Evolutionary conservation across 2,329 filamentous ascomycete species (phyloP), one percentile per base, ranked within the genome.

Genomic region (Paramyrothecium roridum): DNA sequence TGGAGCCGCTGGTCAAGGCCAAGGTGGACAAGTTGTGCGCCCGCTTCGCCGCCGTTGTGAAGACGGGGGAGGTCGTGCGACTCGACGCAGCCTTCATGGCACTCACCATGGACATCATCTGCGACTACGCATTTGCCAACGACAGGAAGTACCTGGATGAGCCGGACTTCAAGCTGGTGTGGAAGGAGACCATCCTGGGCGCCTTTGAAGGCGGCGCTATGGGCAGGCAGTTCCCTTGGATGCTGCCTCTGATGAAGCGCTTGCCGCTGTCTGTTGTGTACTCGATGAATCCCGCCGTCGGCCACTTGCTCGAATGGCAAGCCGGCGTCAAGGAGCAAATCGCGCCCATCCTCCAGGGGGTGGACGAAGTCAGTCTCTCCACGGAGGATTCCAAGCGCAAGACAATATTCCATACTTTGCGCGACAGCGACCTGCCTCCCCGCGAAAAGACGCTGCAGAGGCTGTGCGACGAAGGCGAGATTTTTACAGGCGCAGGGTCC

Each of bases 1-100:
- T 77, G 2, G 67, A 73, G 59, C 73, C 59, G 57, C 69, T 70
- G 49, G 70, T 79, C 13, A 58, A 68, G 8, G 57, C 64, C 2
- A 71, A 62, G 21, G 56, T 69, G 2, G 59, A 68, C 12, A 66
- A 65, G 52, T 57, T 74, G 16, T 66, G 58, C 20, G 48, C 50
- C 3, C 56, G 64, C 11, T 51, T 63, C 33, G 52, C 59, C 8
- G 59, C 54, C 3, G 59, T 55, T 52, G 50, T 58, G n/a, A 48
- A 43, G 10, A 17, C 20, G 17, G 57, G 46, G 2, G n/a, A 53
- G 19, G 52, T 56, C 0, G 47, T 61, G 2, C 20, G 26, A 2
- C 11, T 63, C 19, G 55, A 59, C 19, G 16, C 22, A 3, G 55
- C 57, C 1, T 59, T 52, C 8, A 52, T 48, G 26, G 61, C 61